These are phyloP conservation scores for Fusarium drepaniforme DNA, from an alignment of 2,329 filamentous ascomycete species.

Conservation along the genomic window DNA sequence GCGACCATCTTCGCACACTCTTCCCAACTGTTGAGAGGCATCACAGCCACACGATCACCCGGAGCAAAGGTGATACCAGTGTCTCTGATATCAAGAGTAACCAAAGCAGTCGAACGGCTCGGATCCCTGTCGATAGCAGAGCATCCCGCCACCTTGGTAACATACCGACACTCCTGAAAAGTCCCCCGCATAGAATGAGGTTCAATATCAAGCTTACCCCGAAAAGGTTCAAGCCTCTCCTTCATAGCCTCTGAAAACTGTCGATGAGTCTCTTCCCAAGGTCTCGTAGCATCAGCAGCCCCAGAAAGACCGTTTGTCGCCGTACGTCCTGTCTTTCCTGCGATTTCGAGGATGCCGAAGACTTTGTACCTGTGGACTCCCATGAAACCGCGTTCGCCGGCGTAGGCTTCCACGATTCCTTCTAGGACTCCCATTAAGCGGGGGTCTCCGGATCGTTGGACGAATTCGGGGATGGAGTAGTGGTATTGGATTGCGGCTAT, in stretches of 20 bases:
- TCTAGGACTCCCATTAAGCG: constrained; percentile 65
- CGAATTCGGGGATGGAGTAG: constrained; percentile 66
- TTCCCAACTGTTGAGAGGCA: constrained; percentile 67
- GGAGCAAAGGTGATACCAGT: constrained; percentile 66
- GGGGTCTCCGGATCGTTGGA: constrained; percentile 61
- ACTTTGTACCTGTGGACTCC: constrained; percentile 69
- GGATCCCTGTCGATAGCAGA: constrained; percentile 61
- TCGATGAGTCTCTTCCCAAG: constrained; percentile 37
- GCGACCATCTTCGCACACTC: constrained; percentile 67
- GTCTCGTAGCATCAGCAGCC: constrained; percentile 48
- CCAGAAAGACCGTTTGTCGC: constrained; percentile 66
- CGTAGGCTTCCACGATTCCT: constrained; percentile 67
- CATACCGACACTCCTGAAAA: constrained; percentile 66
- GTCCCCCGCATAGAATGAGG: constrained; percentile 67
- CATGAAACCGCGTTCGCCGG: constrained; percentile 68
- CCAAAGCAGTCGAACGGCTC: constrained; percentile 59
- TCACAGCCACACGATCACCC: constrained; percentile 65
- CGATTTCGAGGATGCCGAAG: constrained; percentile 66
- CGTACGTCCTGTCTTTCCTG: constrained; percentile 64
- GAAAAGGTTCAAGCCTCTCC: constrained; percentile 47
- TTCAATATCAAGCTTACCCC: constrained; percentile 60
- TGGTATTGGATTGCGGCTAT: constrained; percentile 67
- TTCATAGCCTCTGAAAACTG: constrained; percentile 40
- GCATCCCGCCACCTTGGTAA: constrained; percentile 57
- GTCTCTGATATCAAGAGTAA: constrained; percentile 64